Base-by-base conservation (phyloP, 768 basidiomycete genomes). In the Serpula lacrymans region DNA sequence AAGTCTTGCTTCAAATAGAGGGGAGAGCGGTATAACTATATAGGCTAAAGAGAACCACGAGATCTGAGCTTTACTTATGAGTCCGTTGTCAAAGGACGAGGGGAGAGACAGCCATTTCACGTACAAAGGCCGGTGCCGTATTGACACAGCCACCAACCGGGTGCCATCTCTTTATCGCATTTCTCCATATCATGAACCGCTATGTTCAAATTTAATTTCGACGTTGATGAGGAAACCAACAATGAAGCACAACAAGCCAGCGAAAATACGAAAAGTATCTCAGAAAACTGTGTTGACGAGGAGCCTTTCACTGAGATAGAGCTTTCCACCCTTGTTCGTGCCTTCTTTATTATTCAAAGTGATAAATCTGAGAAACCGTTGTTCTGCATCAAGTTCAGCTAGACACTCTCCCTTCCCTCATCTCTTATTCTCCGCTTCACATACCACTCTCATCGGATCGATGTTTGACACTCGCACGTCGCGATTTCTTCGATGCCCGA, bases 401-500 rank as follows among this genome's bases (percentile, higher is more conserved):
- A 39, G 68, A 75, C 38, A 62, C 69, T 4, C 70, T 95, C 5
- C 92, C 93, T 1, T 66, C 74, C 2, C 62, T 74, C 9, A 80
- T 97, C 47, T 91, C 90, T 0, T 93, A 84, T 58, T 91, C 94
- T 0, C 82, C 87, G 6, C 6, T 33, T 18, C 14, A 8, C n/a
- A 33, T 33, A n/a, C 1, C 27, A 36, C 1, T 5, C 39, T 0
- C 7, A 25, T 14, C 52, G 13, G 41, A 54, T 16, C 47, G 41
- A 7, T 39, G 68, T 8, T 59, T 67, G 1, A 50, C 56, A 0
- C 66, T 98, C 20, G 65, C 80, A 3, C 80, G 92, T 11, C 74
- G 95, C 43, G 95, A 98, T 62, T 70, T 98, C 5, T 97, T 91
- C 54, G 95, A 99, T 62, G 94, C 88, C 1, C 80, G 93, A n/a